Percentiles rank a stretch among this genome's conserved stretches.
These are phyloP conservation scores for Microglena sp. DNA, from an alignment of 139 green algal species.

Conservation along the genomic window DNA sequence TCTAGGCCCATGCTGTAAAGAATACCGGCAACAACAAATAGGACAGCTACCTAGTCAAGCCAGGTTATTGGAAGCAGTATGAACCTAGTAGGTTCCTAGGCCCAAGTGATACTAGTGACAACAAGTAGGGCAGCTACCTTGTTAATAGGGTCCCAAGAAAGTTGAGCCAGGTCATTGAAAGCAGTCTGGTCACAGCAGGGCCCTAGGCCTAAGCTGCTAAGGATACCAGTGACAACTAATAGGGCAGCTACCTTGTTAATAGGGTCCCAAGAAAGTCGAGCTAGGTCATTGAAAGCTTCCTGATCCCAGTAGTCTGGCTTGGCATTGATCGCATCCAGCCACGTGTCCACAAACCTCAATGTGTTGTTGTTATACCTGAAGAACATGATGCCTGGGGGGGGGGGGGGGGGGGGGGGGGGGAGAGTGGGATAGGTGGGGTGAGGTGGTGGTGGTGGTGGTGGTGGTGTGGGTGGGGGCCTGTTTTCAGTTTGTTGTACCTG, in stretches of 20 bases:
- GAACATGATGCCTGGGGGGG: conserved; percentile 19
- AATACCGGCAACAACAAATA: too few relatives aligned
- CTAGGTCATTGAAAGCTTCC: conserved; percentile 60
- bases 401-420: background rate
- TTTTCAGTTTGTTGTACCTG: conserved; percentile 10
- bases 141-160: conserved; percentile 10
- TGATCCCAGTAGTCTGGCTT: conserved; percentile 53
- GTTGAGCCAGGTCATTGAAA: conserved; percentile 58
- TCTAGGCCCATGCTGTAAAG: too few relatives aligned
- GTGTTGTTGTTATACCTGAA: conserved; percentile 16
- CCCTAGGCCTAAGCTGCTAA: too few relatives aligned
- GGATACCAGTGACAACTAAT: too few relatives aligned
- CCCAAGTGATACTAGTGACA: too few relatives aligned
- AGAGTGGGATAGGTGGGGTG: background rate
- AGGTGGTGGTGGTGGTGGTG: background rate
- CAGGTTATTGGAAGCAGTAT: too few relatives aligned
- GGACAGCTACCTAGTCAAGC: too few relatives aligned
- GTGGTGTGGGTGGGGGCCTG: too few relatives aligned
- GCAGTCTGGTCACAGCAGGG: conserved; percentile 43
- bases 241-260: background rate
- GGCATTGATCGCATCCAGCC: conserved; percentile 31
- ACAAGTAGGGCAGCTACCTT: too few relatives aligned
- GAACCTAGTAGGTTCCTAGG: too few relatives aligned
- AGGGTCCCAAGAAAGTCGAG: conserved; percentile 14
- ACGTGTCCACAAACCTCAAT: conserved; percentile 19